These are phyloP conservation scores for Fusarium cyanostomum DNA, from an alignment of 2,329 filamentous ascomycete species.

Conservation along the genomic window DNA sequence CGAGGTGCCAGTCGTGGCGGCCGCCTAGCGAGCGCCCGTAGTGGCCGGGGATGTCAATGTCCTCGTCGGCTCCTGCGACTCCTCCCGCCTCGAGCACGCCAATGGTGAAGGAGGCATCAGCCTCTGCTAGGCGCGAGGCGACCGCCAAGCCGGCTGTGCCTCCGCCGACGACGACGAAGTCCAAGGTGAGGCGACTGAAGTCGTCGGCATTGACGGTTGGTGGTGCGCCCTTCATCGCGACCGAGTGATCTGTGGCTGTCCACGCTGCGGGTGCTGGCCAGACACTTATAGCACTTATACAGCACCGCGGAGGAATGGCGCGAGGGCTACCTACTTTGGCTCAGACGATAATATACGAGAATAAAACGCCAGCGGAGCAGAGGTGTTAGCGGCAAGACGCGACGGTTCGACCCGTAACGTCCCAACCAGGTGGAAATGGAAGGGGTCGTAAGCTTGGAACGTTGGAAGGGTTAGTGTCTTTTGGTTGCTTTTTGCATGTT, in stretches of 20 bases:
- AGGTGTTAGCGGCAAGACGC: not conserved
- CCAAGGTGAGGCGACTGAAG: slow-evolving; percentile 41
- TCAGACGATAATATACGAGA: slow-evolving; percentile 7
- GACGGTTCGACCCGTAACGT: not conserved
- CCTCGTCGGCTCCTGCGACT: slow-evolving; percentile 41
- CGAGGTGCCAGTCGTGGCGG: slow-evolving; percentile 54
- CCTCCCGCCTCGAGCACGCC: slow-evolving; percentile 48
- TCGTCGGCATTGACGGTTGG: slow-evolving; percentile 20
- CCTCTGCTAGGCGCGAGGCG: slow-evolving; percentile 57
- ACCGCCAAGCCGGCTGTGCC: slow-evolving; percentile 64
- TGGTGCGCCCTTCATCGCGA: slow-evolving; percentile 13
- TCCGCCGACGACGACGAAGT: slow-evolving; percentile 60
- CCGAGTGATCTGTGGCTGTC: not conserved
- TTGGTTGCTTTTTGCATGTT: too few species aligned
- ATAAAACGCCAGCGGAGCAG: not conserved
- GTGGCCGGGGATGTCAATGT: slow-evolving; percentile 53
- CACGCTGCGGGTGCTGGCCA: not conserved
- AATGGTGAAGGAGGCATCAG: slow-evolving; percentile 43
- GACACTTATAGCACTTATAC: slow-evolving; percentile 24
- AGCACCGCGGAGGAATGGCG: not conserved
- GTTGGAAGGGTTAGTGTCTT: too few species aligned
- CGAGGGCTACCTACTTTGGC: not conserved
- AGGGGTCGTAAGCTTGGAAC: too few species aligned
- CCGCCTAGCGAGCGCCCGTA: slow-evolving; percentile 50
- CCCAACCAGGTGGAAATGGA: not conserved